Evolutionary conservation across 805 yeast species (phyloP).

Genomic region (Saturnispora bothae): DNA sequence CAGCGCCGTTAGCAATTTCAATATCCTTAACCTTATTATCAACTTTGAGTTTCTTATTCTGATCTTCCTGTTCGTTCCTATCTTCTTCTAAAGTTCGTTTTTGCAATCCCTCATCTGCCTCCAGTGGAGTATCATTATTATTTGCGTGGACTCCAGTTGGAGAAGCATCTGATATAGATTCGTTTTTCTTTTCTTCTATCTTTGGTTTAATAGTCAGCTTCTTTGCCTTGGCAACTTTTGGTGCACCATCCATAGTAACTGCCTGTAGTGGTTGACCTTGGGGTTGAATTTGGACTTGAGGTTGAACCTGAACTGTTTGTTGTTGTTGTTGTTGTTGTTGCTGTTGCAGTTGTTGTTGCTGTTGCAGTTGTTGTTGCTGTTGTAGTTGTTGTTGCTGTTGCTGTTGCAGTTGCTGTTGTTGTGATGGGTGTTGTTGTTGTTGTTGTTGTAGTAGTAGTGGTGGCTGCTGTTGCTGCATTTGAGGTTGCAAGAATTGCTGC

Average conservation of each 20-base stretch:
- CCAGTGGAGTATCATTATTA: no score
- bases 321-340: conserved; percentile 8
- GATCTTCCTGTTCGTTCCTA: not conserved
- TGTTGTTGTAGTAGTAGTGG: conserved; percentile 7
- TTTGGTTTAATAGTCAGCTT: not conserved
- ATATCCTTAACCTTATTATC: no score
- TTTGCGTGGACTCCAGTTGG: conserved; percentile 3
- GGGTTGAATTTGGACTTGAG: not conserved
- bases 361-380: conserved; percentile 1
- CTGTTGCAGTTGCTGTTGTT: conserved; percentile 4
- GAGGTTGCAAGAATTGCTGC: conserved; percentile 17
- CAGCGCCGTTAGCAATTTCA: no score
- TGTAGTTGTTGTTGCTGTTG: conserved; percentile 3
- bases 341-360: conserved; percentile 1
- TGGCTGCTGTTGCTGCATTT: conserved; percentile 8
- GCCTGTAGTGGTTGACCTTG: not conserved
- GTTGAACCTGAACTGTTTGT: conserved; percentile 5
- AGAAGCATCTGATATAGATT: not conserved
- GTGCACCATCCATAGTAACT: no score
- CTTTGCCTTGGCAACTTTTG: no score
- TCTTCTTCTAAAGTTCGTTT: not conserved
- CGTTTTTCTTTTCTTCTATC: not conserved
- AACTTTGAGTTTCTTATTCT: no score
- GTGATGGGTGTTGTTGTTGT: conserved; percentile 4
- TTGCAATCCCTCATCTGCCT: no score